A percentile compares a stretch with the other conserved stretches of the same genome.
These are phyloP conservation scores for Vanrija humicola DNA, from an alignment of 1,284 basidiomycete species.

Conservation along the genomic window DNA sequence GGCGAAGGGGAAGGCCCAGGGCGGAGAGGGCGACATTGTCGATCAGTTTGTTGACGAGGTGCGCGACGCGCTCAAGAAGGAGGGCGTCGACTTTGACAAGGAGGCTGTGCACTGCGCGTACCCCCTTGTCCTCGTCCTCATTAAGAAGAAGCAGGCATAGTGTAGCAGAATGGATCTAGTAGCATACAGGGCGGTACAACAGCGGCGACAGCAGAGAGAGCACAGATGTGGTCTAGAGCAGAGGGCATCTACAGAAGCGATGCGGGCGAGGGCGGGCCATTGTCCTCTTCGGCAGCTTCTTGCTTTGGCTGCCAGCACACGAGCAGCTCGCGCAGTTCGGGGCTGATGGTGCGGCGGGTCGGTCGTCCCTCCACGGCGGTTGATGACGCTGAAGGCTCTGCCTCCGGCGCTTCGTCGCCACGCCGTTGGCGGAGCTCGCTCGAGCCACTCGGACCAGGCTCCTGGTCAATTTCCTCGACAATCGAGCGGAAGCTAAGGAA, in stretches of 20 bases:
- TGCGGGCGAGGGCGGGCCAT: no score
- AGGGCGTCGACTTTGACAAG: conserved; percentile 25
- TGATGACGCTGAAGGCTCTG: background rate
- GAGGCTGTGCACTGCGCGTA: background rate
- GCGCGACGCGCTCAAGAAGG: conserved; percentile 50
- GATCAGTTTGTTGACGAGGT: conserved; percentile 59
- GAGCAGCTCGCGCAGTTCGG: conserved; percentile 17
- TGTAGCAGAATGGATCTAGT: background rate
- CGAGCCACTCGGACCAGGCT: conserved; percentile 2
- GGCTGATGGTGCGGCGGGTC: conserved; percentile 1
- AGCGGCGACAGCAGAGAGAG: no score
- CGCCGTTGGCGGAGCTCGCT: background rate
- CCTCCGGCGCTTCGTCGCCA: background rate
- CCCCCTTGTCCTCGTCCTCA: background rate
- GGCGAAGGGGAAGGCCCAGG: conserved; percentile 18
- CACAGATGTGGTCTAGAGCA: no score
- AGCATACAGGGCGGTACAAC: conserved; percentile 6
- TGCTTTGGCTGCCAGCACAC: conserved; percentile 8
- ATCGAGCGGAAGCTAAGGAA: conserved; percentile 58
- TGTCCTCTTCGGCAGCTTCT: background rate
- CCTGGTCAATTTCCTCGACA: conserved; percentile 75
- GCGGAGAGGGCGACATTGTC: conserved; percentile 59
- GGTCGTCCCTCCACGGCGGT: background rate
- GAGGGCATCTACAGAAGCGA: no score
- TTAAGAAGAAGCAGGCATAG: background rate